Percentiles rank a stretch among this genome's conserved stretches.
Conservation (phyloP, 768 basidiomycete species). For the Lactifluus subvellereus region DNA sequence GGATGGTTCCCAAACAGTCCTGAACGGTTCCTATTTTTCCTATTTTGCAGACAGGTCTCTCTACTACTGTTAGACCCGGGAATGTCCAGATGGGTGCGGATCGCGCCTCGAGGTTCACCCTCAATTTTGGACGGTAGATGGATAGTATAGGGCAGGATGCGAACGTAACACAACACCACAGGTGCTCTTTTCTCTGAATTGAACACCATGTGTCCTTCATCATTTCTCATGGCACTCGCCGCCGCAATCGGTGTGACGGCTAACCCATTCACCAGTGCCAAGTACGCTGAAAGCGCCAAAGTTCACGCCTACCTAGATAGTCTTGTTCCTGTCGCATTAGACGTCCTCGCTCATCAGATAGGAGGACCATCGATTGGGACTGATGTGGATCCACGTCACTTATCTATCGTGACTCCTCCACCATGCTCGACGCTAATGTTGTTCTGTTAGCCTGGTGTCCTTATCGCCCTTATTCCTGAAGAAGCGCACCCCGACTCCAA, state of each 20-base stretch:
- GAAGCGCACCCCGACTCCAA: conserved; percentile 2
- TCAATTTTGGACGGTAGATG: background rate
- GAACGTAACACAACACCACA: background rate
- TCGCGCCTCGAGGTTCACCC: background rate
- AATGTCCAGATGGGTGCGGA: background rate
- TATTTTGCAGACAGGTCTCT: too few species aligned
- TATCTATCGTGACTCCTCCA: background rate
- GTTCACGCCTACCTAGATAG: background rate
- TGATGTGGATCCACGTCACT: background rate
- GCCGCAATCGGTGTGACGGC: conserved; percentile 1
- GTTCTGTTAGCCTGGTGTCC: conserved; percentile 11
- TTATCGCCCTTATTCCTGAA: conserved; percentile 1
- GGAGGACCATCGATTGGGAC: conserved; percentile 8
- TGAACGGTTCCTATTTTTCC: too few species aligned
- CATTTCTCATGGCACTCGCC: background rate
- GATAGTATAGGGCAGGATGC: background rate
- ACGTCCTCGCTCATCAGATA: background rate
- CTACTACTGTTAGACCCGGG: background rate
- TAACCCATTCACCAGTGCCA: background rate
- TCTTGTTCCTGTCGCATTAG: conserved; percentile 2
- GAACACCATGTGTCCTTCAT: background rate
- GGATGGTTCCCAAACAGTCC: too few species aligned
- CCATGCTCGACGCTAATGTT: background rate
- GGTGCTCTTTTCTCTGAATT: background rate
- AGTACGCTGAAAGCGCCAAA: background rate